Conservation (phyloP, 225 moss, liverwort and hornwort species). For the Anthoceros angustus region DNA sequence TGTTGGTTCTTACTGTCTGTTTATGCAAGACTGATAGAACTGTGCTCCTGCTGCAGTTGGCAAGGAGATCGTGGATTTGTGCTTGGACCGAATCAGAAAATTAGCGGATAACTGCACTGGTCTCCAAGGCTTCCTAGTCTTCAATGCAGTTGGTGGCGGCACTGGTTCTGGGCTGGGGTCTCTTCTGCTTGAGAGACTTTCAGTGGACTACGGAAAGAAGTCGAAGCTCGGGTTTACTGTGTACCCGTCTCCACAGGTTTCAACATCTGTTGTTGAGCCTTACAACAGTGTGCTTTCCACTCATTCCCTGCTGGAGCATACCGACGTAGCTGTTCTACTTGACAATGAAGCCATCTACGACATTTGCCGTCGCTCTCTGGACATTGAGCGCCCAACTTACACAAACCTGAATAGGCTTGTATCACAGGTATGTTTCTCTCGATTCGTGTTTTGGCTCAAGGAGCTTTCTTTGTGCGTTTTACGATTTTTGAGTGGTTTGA, state of each 20-base stretch:
- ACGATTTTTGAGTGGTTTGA: too few species aligned
- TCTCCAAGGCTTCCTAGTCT: background rate
- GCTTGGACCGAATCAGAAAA: background rate
- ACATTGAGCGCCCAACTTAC: slow-evolving; percentile 1
- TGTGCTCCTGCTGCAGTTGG: background rate
- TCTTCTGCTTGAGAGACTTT: background rate
- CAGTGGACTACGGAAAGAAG: slow-evolving; percentile 1
- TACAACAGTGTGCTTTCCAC: slow-evolving; percentile 3
- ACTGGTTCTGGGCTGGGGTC: background rate
- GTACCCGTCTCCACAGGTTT: background rate
- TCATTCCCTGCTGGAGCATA: background rate
- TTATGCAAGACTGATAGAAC: too few species aligned
- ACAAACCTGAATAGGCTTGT: slow-evolving; percentile 3
- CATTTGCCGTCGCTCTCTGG: background rate
- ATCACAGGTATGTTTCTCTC: background rate
- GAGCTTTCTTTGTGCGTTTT: background rate
- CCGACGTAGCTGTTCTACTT: background rate
- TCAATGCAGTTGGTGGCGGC: slow-evolving; percentile 1
- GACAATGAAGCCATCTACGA: background rate
- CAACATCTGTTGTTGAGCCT: background rate
- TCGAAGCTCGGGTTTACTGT: slow-evolving; percentile 2
- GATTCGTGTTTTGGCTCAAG: background rate
- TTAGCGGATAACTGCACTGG: slow-evolving; percentile 2
- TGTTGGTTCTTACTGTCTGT: background rate
- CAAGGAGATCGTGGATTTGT: background rate